Conservation (phyloP, 441 rosid genomes). For the Arabidopsis lyrata region DNA sequence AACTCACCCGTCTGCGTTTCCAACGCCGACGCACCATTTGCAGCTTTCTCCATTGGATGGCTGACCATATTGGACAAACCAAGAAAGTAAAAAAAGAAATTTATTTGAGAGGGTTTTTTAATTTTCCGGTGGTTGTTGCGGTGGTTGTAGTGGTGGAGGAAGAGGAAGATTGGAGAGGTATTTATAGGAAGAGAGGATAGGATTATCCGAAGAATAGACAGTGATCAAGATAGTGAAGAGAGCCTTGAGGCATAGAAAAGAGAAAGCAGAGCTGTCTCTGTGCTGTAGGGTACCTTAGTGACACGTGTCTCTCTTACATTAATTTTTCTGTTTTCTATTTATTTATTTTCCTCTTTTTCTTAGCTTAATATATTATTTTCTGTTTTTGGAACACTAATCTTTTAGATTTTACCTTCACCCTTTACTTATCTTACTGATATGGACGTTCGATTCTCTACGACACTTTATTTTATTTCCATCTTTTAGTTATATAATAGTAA, state of each 20-base stretch:
- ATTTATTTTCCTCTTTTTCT: background rate
- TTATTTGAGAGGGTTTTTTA: background rate
- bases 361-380: constrained; percentile 12
- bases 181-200: constrained; percentile 44
- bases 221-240: constrained; percentile 19
- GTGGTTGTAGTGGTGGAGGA: constrained; percentile 37
- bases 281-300: constrained; percentile 25
- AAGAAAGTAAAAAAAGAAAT: background rate
- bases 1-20: constrained; percentile 37
- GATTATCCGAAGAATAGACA: constrained; percentile 42
- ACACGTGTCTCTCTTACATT: constrained; percentile 38
- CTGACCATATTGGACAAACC: constrained; percentile 27
- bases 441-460: constrained; percentile 39
- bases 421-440: constrained; percentile 20
- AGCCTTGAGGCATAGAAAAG: constrained; percentile 30
- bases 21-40: constrained; percentile 37
- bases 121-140: constrained; percentile 30
- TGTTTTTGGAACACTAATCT: constrained; percentile 21
- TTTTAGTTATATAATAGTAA: background rate
- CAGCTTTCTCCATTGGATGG: constrained; percentile 39
- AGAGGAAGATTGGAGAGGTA: constrained; percentile 31
- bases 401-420: constrained; percentile 26
- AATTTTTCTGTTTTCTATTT: constrained; percentile 6
- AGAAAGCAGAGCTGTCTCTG: constrained; percentile 10
- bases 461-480: constrained; percentile 3